Evolutionary conservation across 306 rosid species (phyloP), one percentile per base, ranked within the genome.

Genomic region (Lathyrus tuberosus): DNA sequence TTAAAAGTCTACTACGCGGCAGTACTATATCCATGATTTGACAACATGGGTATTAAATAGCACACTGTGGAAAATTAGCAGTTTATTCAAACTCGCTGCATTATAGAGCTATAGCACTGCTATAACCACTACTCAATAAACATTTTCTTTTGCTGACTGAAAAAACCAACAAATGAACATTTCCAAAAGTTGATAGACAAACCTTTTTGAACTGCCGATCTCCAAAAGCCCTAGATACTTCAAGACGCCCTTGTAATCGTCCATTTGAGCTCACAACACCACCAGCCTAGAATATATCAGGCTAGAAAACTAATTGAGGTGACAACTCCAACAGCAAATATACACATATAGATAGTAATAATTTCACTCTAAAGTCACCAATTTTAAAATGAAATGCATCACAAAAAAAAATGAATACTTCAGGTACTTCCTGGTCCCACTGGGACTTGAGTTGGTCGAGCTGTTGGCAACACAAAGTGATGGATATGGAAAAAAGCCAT

Each of bases 151-250:
- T 1, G 62, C 40, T 42, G 49, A 67, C 17, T 66, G n/a, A 53
- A 8, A 66, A 48, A 41, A 65, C 22, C 49, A 67, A 66, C 38
- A 51, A 14, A 35, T 38, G 66, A 31, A 12, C 73, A 46, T 49
- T 63, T 17, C 67, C 3, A 46, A 24, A 46, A 64, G 35, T 42
- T 37, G 54, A 68, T 59, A 72, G 58, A 49, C 28, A 76, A 74
- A 89, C 96, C 95, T 86, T 92, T 82, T 92, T 92, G 80, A 92
- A 87, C 72, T 89, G 96, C 18, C 92, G 90, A 73, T 92, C 97
- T 64, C 97, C 98, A 43, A 89, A 80, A 62, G 92, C 92, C 72
- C 98, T 86, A 75, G 96, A 92, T 76, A 92, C 90, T 83, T 92
- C 96, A 35, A 92, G 91, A 10, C 95, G 95, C 11, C 95, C 98